A percentile compares a stretch with the other conserved stretches of the same genome.
Conservation (phyloP, 192 early-diverging fungal genomes). For the Lobosporangium transversale region DNA sequence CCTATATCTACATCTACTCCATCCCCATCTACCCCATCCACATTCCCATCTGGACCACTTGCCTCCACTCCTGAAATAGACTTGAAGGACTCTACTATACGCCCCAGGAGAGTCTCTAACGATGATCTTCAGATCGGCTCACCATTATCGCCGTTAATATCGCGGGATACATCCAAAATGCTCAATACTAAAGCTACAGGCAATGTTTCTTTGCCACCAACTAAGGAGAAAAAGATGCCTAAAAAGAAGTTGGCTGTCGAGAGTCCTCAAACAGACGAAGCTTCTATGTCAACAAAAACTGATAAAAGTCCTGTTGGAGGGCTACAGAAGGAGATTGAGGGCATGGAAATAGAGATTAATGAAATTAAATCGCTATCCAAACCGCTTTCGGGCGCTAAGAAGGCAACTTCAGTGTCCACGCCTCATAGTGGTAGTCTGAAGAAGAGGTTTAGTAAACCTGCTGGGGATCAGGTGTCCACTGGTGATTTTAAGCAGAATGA, state of each 20-base stretch:
- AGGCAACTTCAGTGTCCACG: background rate
- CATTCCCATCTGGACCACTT: background rate
- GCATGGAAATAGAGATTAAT: conserved; percentile 9
- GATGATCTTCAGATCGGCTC: background rate
- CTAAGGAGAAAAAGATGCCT: conserved; percentile 15
- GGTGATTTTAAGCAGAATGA: background rate
- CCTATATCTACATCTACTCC: background rate
- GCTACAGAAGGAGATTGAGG: conserved; percentile 1
- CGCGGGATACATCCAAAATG: conserved; percentile 4
- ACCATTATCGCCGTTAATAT: background rate
- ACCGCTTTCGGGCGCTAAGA: background rate
- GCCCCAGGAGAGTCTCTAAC: conserved; percentile 1
- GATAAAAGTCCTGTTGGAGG: background rate
- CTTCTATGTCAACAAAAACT: background rate
- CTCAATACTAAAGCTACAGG: background rate
- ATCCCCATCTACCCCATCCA: background rate
- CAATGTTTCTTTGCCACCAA: background rate
- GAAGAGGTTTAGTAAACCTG: conserved; percentile 28
- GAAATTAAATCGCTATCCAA: background rate
- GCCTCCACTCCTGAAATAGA: background rate
- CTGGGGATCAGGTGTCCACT: background rate
- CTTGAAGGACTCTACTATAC: background rate
- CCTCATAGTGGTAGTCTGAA: conserved; percentile 16
- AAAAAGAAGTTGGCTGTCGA: conserved; percentile 18
- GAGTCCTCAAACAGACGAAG: background rate